A percentile compares a stretch with the other conserved stretches of the same genome.
These are phyloP conservation scores for Botryotinia narcissicola DNA, from an alignment of 2,329 filamentous ascomycete species.

Conservation along the genomic window DNA sequence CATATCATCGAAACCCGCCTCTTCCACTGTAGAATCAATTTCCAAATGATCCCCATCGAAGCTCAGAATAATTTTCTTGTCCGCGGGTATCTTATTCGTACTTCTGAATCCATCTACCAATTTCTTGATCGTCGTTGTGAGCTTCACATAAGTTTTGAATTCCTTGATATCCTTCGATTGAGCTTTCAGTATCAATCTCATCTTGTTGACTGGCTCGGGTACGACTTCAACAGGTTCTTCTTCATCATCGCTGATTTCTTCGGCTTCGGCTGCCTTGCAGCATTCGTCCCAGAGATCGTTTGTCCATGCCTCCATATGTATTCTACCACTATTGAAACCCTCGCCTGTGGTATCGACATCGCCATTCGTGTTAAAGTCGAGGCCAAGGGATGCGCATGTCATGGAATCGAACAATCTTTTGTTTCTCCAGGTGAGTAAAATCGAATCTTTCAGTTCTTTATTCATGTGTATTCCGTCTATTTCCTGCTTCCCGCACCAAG, in stretches of 20 bases:
- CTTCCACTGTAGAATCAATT: slow-evolving; percentile 56
- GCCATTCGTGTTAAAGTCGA: slow-evolving; percentile 47
- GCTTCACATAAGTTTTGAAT: slow-evolving; percentile 51
- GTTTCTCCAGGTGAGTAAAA: slow-evolving; percentile 79
- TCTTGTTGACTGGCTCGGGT: slow-evolving; percentile 32
- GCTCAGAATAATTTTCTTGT: slow-evolving; percentile 57
- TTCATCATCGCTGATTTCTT: slow-evolving; percentile 29
- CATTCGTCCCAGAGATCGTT: slow-evolving; percentile 54
- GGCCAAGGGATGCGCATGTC: slow-evolving; percentile 66
- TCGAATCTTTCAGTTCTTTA: slow-evolving; percentile 46
- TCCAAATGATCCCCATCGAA: slow-evolving; percentile 76
- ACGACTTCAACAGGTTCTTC: slow-evolving; percentile 28
- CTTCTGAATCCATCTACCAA: slow-evolving; percentile 62
- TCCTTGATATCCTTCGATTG: slow-evolving; percentile 48
- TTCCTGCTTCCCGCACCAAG: slow-evolving; percentile 66
- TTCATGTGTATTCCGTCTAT: slow-evolving; percentile 44
- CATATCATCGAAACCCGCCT: slow-evolving; percentile 71
- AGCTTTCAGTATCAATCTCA: slow-evolving; percentile 52
- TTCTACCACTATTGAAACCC: slow-evolving; percentile 51
- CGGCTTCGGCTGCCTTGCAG: slow-evolving; percentile 20
- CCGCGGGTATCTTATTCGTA: slow-evolving; percentile 49
- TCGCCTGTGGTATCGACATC: slow-evolving; percentile 35
- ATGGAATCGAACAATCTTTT: slow-evolving; percentile 72
- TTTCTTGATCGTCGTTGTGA: slow-evolving; percentile 58
- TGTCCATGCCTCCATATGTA: slow-evolving; percentile 79